A percentile compares a stretch with the other conserved stretches of the same genome.
phyloP scores from a whole-genome alignment of 345 rosid species.

The Lepidium africanum region DNA sequence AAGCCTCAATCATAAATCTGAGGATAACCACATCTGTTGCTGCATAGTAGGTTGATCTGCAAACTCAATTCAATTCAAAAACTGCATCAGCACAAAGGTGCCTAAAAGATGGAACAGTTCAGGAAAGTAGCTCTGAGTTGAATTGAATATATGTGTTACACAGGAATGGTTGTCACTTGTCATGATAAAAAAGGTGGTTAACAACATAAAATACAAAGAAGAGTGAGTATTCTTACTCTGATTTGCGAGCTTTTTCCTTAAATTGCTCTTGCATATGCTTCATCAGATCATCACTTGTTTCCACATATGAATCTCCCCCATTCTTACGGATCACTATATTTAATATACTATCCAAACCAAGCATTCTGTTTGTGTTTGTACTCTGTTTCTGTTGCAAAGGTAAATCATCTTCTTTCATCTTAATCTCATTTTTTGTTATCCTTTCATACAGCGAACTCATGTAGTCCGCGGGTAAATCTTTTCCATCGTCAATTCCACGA shows the following conservation, averaged over 20 bases:
- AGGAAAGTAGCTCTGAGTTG: neutral
- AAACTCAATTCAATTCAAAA: neutral
- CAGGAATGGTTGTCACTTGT: neutral
- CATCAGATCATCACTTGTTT: constrained; percentile 76
- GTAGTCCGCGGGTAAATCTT: constrained; percentile 76
- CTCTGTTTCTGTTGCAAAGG: constrained; percentile 59
- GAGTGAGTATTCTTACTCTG: constrained; percentile 45
- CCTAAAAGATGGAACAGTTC: neutral
- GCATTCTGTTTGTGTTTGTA: constrained; percentile 54
- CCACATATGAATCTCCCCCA: constrained; percentile 64
- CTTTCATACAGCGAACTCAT: constrained; percentile 64
- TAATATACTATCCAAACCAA: constrained; percentile 85
- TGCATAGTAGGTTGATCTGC: constrained; percentile 67
- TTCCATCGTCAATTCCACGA: constrained; percentile 82
- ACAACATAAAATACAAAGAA: neutral
- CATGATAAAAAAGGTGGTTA: neutral
- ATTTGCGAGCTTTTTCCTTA: constrained; percentile 77
- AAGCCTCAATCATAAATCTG: constrained; percentile 93
- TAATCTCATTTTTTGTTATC: constrained; percentile 74
- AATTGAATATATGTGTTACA: neutral
- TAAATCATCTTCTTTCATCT: constrained; percentile 61
- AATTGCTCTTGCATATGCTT: constrained; percentile 85
- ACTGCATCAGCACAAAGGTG: constrained; percentile 7
- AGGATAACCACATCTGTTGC: constrained; percentile 65
- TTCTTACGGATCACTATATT: constrained; percentile 77